phyloP scores from a whole-genome alignment of 2,329 filamentous ascomycete species.

The Daldinia sp. region DNA sequence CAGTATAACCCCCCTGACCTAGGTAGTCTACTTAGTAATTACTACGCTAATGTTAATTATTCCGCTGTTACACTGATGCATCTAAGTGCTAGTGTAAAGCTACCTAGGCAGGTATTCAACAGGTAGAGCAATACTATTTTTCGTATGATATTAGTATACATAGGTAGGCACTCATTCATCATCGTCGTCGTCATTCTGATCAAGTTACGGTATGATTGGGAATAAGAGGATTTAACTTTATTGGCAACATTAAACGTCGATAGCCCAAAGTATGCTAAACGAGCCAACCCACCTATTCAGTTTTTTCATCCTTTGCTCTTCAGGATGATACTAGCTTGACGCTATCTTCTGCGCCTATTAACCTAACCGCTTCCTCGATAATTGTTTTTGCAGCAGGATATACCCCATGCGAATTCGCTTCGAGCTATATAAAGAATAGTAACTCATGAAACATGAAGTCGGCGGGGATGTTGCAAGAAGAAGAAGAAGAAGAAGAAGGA shows the following conservation, averaged over 20 bases:
- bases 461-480: neutral
- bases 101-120: too few species aligned
- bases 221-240: neutral
- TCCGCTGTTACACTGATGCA: neutral
- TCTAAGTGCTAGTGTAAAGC: too few species aligned
- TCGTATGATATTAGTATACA: too few species aligned
- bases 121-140: too few species aligned
- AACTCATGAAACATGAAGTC: neutral
- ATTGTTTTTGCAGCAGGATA: neutral
- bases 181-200: neutral
- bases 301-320: neutral
- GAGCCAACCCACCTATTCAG: neutral
- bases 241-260: neutral
- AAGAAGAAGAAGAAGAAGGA: too few species aligned
- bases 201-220: neutral
- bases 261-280: neutral
- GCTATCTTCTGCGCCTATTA: neutral
- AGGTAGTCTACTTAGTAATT: too few species aligned
- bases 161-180: neutral
- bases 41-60: neutral
- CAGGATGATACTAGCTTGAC: neutral
- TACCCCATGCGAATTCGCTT: neutral
- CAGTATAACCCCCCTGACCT: neutral
- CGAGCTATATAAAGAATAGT: neutral
- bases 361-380: neutral